phyloP scores from a whole-genome alignment of 805 yeast genomes.

The Wickerhamiella qilinensis region DNA sequence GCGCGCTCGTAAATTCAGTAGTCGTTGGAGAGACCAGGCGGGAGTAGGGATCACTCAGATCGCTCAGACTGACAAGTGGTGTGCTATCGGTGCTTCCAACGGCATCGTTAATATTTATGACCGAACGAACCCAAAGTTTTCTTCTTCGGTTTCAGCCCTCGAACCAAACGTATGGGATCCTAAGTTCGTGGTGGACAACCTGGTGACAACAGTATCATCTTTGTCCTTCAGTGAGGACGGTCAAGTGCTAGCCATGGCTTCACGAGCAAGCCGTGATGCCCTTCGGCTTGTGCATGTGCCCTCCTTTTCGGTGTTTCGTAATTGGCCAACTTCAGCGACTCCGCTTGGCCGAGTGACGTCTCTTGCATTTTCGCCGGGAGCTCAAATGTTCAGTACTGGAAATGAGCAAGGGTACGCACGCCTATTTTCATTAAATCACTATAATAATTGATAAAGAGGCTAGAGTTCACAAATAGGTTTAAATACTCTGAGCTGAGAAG shows the following conservation, averaged over 20 bases:
- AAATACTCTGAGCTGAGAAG: too few relatives aligned
- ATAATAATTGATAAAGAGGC: constrained; percentile 21
- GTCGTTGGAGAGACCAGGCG: constrained; percentile 73
- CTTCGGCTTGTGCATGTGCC: constrained; percentile 78
- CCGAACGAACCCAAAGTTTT: constrained; percentile 21
- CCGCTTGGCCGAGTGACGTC: constrained; percentile 90
- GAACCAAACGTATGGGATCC: constrained; percentile 32
- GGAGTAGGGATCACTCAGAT: constrained; percentile 73
- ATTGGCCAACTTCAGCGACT: constrained; percentile 97
- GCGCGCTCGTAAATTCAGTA: constrained; percentile 31
- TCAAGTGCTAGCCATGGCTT: constrained; percentile 72
- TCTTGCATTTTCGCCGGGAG: constrained; percentile 61
- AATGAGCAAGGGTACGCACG: constrained; percentile 84
- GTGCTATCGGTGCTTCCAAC: constrained; percentile 76
- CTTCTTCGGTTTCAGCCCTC: constrained; percentile 16
- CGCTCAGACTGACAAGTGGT: constrained; percentile 63
- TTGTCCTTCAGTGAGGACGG: constrained; percentile 73
- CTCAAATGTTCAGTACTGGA: constrained; percentile 75
- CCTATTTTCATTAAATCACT: constrained; percentile 78
- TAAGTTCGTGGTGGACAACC: constrained; percentile 50
- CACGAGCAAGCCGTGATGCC: constrained; percentile 74
- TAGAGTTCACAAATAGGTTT: too few relatives aligned
- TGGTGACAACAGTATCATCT: constrained; percentile 65
- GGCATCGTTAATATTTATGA: constrained; percentile 88
- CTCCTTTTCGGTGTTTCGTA: constrained; percentile 65